phyloP scores from a whole-genome alignment of 352 stramenopile species.

The Globisporangium rhizosaccharum region DNA sequence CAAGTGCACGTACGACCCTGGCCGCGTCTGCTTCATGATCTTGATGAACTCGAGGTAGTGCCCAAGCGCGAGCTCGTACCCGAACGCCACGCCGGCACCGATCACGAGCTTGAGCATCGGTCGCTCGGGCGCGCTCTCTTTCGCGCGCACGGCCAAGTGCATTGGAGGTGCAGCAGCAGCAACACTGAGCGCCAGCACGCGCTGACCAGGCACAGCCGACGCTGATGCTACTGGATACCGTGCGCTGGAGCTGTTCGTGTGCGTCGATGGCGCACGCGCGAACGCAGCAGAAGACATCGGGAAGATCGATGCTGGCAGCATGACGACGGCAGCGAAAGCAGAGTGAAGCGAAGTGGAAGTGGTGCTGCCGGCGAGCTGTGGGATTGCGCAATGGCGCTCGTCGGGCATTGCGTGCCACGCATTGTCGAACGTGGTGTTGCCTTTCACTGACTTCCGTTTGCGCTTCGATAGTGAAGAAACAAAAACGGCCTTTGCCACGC shows the following conservation, averaged over 20 bases:
- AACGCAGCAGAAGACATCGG: background rate
- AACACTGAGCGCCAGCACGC: slow-evolving; percentile 19
- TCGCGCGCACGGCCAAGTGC: slow-evolving; percentile 8
- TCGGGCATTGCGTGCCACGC: too few relatives aligned
- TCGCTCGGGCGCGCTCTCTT: slow-evolving; percentile 31
- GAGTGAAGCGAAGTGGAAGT: too few relatives aligned
- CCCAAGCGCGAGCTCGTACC: slow-evolving; percentile 85
- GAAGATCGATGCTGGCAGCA: slow-evolving; percentile 14
- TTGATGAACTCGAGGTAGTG: slow-evolving; percentile 94
- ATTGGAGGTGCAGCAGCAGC: slow-evolving; percentile 10
- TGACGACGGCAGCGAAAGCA: background rate
- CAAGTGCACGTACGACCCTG: slow-evolving; percentile 73
- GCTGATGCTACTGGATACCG: background rate
- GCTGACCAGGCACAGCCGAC: background rate
- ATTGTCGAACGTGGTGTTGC: too few relatives aligned
- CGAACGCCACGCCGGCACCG: slow-evolving; percentile 74
- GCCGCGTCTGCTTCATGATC: slow-evolving; percentile 90
- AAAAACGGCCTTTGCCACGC: too few relatives aligned
- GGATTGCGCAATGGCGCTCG: too few relatives aligned
- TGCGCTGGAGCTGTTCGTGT: background rate
- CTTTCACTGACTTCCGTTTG: too few relatives aligned
- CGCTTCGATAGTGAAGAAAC: too few relatives aligned
- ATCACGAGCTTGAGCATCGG: slow-evolving; percentile 81
- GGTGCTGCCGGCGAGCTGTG: too few relatives aligned
- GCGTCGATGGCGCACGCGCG: background rate